These are phyloP conservation scores for Geotrichum citri-aurantii DNA, from an alignment of 1,139 yeast species.

Conservation along the genomic window DNA sequence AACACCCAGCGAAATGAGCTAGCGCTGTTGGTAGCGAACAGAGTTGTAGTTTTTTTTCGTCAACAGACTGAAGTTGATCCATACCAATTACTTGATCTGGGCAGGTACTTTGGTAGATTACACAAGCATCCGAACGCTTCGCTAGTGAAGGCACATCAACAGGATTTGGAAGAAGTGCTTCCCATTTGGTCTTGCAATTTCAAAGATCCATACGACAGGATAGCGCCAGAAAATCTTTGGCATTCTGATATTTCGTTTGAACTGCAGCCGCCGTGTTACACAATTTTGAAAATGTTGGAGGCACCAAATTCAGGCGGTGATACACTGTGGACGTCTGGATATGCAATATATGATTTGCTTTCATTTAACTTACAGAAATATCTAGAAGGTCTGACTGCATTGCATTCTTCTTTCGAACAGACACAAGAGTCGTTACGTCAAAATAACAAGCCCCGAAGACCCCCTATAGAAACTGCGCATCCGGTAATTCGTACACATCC, in stretches of 20 bases:
- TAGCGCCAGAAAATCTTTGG: slow-evolving; percentile 31
- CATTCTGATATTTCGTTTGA: slow-evolving; percentile 47
- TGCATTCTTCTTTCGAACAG: slow-evolving; percentile 30
- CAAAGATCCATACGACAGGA: not conserved
- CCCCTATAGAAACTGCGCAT: slow-evolving; percentile 35
- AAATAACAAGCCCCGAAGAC: slow-evolving; percentile 20
- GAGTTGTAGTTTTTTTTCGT: slow-evolving; percentile 65
- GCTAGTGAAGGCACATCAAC: slow-evolving; percentile 41
- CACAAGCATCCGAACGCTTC: slow-evolving; percentile 43
- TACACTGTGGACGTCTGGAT: slow-evolving; percentile 45
- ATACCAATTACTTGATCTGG: slow-evolving; percentile 44
- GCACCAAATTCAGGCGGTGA: slow-evolving; percentile 43
- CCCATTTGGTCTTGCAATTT: slow-evolving; percentile 33
- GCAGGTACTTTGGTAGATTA: slow-evolving; percentile 44
- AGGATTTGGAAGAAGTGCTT: slow-evolving; percentile 51
- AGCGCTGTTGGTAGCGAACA: slow-evolving; percentile 56
- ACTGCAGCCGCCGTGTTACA: slow-evolving; percentile 43
- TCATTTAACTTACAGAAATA: slow-evolving; percentile 41
- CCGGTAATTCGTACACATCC: slow-evolving; percentile 46
- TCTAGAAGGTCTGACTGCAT: slow-evolving; percentile 38
- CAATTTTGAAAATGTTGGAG: slow-evolving; percentile 42
- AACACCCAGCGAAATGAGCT: slow-evolving; percentile 55
- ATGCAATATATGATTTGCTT: slow-evolving; percentile 45
- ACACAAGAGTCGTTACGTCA: slow-evolving; percentile 32
- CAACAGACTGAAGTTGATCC: slow-evolving; percentile 54